Conservation (phyloP, 192 early-diverging fungal species). For the Mortierella hygrophila region DNA sequence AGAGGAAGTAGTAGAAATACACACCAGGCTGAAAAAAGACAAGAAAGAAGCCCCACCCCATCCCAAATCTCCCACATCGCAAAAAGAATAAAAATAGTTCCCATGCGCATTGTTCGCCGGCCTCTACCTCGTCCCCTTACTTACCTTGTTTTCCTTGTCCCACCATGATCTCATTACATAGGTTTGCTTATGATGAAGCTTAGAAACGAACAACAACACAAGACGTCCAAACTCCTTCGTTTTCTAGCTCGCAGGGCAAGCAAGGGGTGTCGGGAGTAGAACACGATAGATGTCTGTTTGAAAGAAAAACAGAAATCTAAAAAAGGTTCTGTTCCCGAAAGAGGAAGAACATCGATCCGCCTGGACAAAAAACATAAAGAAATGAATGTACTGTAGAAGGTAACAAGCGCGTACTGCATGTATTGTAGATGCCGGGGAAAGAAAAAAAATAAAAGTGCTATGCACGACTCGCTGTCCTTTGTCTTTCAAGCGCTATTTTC, state of each 20-base stretch:
- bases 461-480: background rate
- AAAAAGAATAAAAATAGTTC: background rate
- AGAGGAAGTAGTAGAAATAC: background rate
- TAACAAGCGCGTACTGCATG: background rate
- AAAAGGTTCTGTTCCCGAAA: background rate
- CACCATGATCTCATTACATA: background rate
- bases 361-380: background rate
- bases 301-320: background rate
- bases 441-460: too few species aligned
- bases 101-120: constrained; percentile 3
- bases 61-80: background rate
- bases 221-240: background rate
- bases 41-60: too few species aligned
- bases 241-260: background rate
- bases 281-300: too few species aligned
- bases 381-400: background rate
- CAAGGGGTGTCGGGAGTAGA: background rate
- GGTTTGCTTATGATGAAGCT: background rate
- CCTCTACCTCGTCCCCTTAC: background rate
- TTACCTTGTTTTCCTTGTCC: background rate
- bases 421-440: background rate
- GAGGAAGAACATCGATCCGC: constrained; percentile 8
- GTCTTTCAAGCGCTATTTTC: background rate
- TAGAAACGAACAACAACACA: background rate
- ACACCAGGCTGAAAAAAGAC: background rate